Conservation (phyloP, 2,329 filamentous ascomycete species). For the Phaeosphaeria sp. region DNA sequence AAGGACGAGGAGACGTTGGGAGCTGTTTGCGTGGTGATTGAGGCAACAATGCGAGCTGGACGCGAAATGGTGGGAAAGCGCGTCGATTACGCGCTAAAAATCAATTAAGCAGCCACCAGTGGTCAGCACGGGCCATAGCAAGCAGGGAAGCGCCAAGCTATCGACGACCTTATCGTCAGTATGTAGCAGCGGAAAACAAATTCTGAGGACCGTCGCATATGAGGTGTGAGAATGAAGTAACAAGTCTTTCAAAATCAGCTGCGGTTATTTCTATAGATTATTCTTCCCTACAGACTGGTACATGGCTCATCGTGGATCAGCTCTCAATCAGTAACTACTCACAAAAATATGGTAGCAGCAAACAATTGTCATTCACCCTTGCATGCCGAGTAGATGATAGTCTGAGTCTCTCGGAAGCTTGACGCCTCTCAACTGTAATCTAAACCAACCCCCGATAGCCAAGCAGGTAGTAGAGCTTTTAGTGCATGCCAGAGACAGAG, state of each 20-base stretch:
- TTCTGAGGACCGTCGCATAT: background rate
- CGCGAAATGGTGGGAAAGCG: conserved; percentile 25
- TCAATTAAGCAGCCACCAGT: conserved; percentile 21
- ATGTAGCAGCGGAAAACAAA: background rate
- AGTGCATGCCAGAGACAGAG: background rate
- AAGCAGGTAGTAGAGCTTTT: background rate
- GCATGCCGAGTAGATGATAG: background rate
- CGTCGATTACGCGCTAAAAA: conserved; percentile 30
- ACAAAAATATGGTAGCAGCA: background rate
- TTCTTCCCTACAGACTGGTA: too few relatives aligned
- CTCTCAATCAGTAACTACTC: too few relatives aligned
- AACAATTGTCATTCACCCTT: background rate
- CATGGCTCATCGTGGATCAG: too few relatives aligned
- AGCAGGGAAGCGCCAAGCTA: conserved; percentile 2
- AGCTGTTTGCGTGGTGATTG: conserved; percentile 11
- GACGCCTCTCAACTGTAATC: background rate
- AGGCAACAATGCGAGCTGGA: conserved; percentile 27
- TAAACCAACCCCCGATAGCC: background rate
- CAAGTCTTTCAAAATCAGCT: too few relatives aligned
- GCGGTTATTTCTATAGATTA: too few relatives aligned
- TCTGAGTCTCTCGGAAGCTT: background rate
- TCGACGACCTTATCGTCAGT: background rate
- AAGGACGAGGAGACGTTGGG: conserved; percentile 9
- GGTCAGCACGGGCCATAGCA: conserved; percentile 3
- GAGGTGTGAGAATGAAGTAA: too few relatives aligned